phyloP scores from a whole-genome alignment of 305 asterid genomes.

The Fraxinus angustifolia region DNA sequence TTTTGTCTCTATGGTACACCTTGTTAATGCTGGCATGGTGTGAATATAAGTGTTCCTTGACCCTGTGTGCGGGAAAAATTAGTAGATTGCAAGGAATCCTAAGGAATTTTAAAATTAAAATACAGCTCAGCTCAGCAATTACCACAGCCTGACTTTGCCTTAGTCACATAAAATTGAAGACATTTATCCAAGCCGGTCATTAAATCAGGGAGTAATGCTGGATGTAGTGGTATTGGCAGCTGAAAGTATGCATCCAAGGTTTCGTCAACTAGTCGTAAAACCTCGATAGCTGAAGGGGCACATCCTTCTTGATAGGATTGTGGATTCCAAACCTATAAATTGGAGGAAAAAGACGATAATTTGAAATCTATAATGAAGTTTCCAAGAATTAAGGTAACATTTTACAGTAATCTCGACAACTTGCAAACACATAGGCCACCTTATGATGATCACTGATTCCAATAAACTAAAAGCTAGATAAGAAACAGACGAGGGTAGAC shows the following conservation, averaged over 20 bases:
- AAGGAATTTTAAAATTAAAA: background rate
- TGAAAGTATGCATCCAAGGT: constrained; percentile 83
- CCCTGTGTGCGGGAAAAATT: constrained; percentile 41
- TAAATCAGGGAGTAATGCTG: constrained; percentile 82
- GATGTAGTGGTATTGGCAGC: constrained; percentile 95
- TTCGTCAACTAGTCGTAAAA: constrained; percentile 75
- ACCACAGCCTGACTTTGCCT: constrained; percentile 91
- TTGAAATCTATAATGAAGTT: background rate
- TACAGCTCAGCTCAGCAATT: constrained; percentile 24
- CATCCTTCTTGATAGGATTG: constrained; percentile 72
- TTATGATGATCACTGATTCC: background rate
- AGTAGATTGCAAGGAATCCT: background rate
- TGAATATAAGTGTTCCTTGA: constrained; percentile 71
- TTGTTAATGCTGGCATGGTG: constrained; percentile 81
- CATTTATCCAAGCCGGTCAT: constrained; percentile 80
- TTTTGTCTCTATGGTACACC: constrained; percentile 62
- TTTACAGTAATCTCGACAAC: background rate
- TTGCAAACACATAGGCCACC: background rate
- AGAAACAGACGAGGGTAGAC: background rate
- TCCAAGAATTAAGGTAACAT: background rate
- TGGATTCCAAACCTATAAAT: constrained; percentile 75
- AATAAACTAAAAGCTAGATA: background rate
- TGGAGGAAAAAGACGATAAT: background rate
- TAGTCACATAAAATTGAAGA: constrained; percentile 73
- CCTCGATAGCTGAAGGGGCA: constrained; percentile 88